phyloP scores from a whole-genome alignment of 1,139 yeast species.

The Yamadazyma dendronema region DNA sequence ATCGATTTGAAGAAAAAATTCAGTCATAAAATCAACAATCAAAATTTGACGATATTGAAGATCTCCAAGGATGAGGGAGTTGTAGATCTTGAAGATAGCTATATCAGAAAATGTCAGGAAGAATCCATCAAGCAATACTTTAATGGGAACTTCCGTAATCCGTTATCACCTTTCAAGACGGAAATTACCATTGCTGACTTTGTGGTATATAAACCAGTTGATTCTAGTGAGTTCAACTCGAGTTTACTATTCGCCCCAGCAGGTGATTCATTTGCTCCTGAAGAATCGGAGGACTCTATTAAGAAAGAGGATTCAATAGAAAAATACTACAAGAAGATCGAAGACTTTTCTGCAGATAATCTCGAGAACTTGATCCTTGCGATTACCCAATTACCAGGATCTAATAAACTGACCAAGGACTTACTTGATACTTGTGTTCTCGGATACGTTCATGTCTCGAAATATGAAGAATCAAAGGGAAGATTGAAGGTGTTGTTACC shows the following conservation, averaged over 20 bases:
- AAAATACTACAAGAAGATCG: constrained; percentile 30
- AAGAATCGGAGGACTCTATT: constrained; percentile 23
- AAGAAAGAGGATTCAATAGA: constrained; percentile 32
- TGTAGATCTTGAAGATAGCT: constrained; percentile 72
- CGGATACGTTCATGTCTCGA: constrained; percentile 58
- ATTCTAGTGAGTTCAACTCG: constrained; percentile 36
- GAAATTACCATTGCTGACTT: constrained; percentile 39
- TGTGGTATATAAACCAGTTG: constrained; percentile 38
- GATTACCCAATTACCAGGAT: constrained; percentile 60
- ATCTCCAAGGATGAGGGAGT: constrained; percentile 71
- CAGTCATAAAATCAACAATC: constrained; percentile 42
- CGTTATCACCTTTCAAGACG: constrained; percentile 69
- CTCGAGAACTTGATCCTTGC: constrained; percentile 76
- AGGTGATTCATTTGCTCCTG: constrained; percentile 43
- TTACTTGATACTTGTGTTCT: constrained; percentile 59
- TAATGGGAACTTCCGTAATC: constrained; percentile 68
- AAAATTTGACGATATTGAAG: constrained; percentile 50
- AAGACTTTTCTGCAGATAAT: constrained; percentile 51
- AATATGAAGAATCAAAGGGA: constrained; percentile 63
- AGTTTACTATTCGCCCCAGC: constrained; percentile 44
- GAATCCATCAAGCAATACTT: constrained; percentile 82
- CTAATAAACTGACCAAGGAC: constrained; percentile 47
- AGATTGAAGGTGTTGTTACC: constrained; percentile 77
- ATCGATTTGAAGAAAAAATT: constrained; percentile 63
- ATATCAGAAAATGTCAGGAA: constrained; percentile 69